Percentiles rank a stretch among this genome's conserved stretches.
Evolutionary conservation across 2,329 filamentous ascomycete species (phyloP).

Genomic region (Pyrenophora teres): DNA sequence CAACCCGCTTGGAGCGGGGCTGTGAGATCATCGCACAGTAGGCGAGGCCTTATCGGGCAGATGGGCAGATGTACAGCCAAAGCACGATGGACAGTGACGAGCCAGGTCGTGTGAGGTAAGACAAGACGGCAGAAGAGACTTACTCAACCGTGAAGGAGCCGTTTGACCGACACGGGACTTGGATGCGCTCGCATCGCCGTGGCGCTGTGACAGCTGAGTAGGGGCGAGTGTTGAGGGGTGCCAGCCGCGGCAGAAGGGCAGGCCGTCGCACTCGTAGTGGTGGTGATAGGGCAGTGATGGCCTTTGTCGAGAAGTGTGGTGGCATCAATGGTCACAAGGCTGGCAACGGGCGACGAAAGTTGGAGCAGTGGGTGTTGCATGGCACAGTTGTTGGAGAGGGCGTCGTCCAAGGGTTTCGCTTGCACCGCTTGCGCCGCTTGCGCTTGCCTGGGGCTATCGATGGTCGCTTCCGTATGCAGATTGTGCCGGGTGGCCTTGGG

Average conservation of each 20-base stretch:
- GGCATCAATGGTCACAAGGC: constrained; percentile 20
- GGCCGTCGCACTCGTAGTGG: not conserved
- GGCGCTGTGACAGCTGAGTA: constrained; percentile 30
- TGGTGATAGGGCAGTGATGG: constrained; percentile 12
- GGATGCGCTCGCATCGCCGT: constrained; percentile 36
- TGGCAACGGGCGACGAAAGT: not conserved
- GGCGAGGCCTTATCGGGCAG: not conserved
- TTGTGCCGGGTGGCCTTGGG: not conserved
- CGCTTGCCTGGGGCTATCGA: not conserved
- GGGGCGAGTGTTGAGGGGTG: constrained; percentile 10
- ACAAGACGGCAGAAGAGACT: constrained; percentile 15
- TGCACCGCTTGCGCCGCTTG: not conserved
- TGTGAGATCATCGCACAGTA: constrained; percentile 14
- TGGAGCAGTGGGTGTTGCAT: not conserved
- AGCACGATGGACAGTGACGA: not conserved
- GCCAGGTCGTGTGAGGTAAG: constrained; percentile 5
- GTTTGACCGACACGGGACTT: constrained; percentile 50
- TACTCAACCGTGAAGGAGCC: constrained; percentile 51
- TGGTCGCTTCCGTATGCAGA: not conserved
- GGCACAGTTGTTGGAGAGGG: too few species aligned
- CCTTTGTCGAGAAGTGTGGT: constrained; percentile 13
- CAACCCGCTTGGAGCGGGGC: not conserved
- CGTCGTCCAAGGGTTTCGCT: too few species aligned
- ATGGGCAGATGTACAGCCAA: not conserved
- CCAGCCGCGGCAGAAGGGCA: not conserved